Evolutionary conservation across 176 grass and related monocot species (phyloP), one percentile per base, ranked within the genome.

Genomic region (Stipa capillata): DNA sequence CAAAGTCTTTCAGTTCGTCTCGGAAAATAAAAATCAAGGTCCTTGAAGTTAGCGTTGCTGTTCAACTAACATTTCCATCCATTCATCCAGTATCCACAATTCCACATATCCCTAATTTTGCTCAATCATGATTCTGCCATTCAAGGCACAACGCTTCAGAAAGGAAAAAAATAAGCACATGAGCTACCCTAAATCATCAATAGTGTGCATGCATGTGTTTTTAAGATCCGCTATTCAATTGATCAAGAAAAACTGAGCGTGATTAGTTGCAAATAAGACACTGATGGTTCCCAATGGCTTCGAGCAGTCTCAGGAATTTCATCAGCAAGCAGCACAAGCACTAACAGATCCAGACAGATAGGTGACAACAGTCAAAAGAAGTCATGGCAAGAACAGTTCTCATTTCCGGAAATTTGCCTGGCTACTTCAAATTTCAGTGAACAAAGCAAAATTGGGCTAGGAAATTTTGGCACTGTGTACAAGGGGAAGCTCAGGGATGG

Each of bases 401-500:
- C 95, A 18, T 85, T 89, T 44, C 81, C 77, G 40, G 87, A 92
- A 45, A 83, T 94, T 65, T 88, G 85, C 68, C 79, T 72, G 43
- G 91, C 91, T 51, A 97, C 95, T 88, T 74, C 76, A 76, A 94
- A 92, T 76, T 98, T 98, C 81, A 88, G 84, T 53, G 73, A 77
- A 65, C 80, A 80, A 81, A 90, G 90, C 77, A 87, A 65, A 94
- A 94, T 98, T 72, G 95, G 95, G 72, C 60, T 89, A 85, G 92
- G 92, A 80, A 91, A 91, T 72, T 94, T 94, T 61, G 89, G 95
- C 51, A 70, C 83, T 71, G 85, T n/a, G n/a, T 98, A 98, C 79
- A 94, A 87, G 73, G 95, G 83, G 20, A 94, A 76, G 63, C 89
- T 98, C 69, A 82, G 72, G 63, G 90, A 98, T 92, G 95, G 92